Evolutionary conservation across 169 alveolate genomes (phyloP).

Genomic region (Plasmodium berghei): DNA sequence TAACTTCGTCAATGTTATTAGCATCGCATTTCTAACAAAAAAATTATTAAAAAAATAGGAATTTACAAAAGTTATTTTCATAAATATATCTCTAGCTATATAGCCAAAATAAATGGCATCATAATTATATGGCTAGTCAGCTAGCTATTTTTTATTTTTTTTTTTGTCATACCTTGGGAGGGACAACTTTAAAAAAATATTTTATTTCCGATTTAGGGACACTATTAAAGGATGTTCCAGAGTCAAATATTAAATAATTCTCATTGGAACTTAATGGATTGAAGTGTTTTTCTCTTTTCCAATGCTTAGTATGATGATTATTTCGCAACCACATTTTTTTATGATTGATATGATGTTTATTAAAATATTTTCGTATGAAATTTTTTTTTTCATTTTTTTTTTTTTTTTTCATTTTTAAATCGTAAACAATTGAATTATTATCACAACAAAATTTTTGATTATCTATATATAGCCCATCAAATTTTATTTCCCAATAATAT

Average conservation of each 20-base stretch:
- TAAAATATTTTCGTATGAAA: constrained; percentile 22
- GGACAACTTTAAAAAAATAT: constrained; percentile 78
- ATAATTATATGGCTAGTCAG: not conserved
- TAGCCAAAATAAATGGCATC: no score
- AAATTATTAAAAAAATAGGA: not conserved
- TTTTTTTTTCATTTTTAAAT: constrained; percentile 16
- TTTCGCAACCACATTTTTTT: not conserved
- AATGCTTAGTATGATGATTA: not conserved
- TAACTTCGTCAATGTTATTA: constrained; percentile 55
- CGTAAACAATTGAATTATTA: constrained; percentile 38
- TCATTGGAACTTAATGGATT: constrained; percentile 55
- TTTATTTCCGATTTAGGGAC: constrained; percentile 87
- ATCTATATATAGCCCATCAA: constrained; percentile 88
- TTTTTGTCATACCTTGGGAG: constrained; percentile 73
- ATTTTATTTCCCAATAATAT: constrained; percentile 90
- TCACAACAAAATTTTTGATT: constrained; percentile 90
- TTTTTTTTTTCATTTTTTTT: not conserved
- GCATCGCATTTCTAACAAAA: constrained; percentile 50
- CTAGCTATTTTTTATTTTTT: not conserved
- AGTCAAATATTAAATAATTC: constrained; percentile 90
- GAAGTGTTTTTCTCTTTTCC: not conserved
- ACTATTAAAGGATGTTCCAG: constrained; percentile 92
- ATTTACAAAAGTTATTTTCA: not conserved
- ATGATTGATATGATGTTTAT: not conserved
- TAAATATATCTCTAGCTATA: no score